Percentiles rank a stretch among this genome's conserved stretches.
phyloP scores from a whole-genome alignment of 2,329 filamentous ascomycete genomes.

The Basipetospora chlamydospora region DNA sequence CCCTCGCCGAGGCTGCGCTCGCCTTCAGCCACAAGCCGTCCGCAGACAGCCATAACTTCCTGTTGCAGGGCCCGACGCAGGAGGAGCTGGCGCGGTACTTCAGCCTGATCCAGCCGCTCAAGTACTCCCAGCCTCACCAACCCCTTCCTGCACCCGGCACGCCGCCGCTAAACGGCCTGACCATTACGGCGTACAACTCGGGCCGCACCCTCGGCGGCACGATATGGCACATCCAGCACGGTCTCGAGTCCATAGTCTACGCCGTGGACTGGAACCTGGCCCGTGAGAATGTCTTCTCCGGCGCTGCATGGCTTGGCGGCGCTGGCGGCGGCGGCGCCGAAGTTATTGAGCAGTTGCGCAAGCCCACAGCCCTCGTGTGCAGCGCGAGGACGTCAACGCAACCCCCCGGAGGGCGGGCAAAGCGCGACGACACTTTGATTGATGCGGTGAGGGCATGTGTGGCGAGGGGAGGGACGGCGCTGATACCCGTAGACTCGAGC shows the following conservation, averaged over 20 bases:
- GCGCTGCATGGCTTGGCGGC: conserved; percentile 84
- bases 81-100: conserved; percentile 93
- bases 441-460: conserved; percentile 70
- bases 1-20: conserved; percentile 51
- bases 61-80: conserved; percentile 55
- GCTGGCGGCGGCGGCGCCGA: conserved; percentile 68
- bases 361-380: conserved; percentile 87
- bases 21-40: conserved; percentile 36
- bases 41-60: conserved; percentile 33
- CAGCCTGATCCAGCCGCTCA: conserved; percentile 75
- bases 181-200: conserved; percentile 91
- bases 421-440: conserved; percentile 73
- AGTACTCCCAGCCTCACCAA: conserved; percentile 93
- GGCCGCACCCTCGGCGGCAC: conserved; percentile 92
- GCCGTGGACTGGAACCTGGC: conserved; percentile 97
- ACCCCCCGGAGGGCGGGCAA: conserved; percentile 58
- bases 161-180: conserved; percentile 77
- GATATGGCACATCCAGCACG: conserved; percentile 97
- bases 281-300: conserved; percentile 86
- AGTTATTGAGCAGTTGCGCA: conserved; percentile 83
- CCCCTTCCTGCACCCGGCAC: conserved; percentile 77
- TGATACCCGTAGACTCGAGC: conserved; percentile 90
- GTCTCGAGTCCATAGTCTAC: conserved; percentile 91
- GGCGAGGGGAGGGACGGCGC: conserved; percentile 69
- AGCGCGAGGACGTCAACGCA: conserved; percentile 67